Evolutionary conservation across 2,329 filamentous ascomycete genomes (phyloP), one percentile per base, ranked within the genome.

Genomic region (Massarina eburnea): DNA sequence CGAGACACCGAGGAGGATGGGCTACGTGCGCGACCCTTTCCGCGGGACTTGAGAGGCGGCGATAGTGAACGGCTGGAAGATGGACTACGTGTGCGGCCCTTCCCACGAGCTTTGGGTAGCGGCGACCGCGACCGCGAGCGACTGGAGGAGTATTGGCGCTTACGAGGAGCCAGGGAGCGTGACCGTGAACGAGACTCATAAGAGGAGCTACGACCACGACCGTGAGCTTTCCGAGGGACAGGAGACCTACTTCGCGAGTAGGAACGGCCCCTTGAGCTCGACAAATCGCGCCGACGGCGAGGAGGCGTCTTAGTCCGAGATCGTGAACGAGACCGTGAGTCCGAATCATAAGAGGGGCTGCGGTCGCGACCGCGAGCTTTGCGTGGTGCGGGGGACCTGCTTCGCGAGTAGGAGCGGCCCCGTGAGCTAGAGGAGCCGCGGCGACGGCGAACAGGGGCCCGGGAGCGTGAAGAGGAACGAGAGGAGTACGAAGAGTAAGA

Each of bases 401-500:
- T n/a, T n/a, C n/a, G n/a, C n/a, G n/a, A n/a, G n/a, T n/a, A n/a
- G n/a, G 62, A 66, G 12, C 59, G 54, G 15, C 21, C 12, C n/a
- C 38, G 15, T 17, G 38, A 66, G 29, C 51, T 47, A 2, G 55
- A 56, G 3, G 61, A 61, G 39, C 62, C 51, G 4, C 48, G 46
- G n/a, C 54, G 41, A 15, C 51, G 54, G 12, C 58, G 60, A 3
- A 42, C 49, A n/a, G 55, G 55, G 2, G 52, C 42, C 8, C 45
- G 36, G 18, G 45, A 47, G 30, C 51, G 55, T 1, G 56, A 62
- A 15, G 59, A 59, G 1, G 61, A 63, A 22, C 61, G 56, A 34
- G 58, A 66, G 10, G 57, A 58, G 9, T 58, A 59, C 1, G 57
- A 58, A 1, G 58, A 59, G 46, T 71, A 71, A 10, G 58, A 62